Conservation (phyloP, 306 rosid species). For the Rosa multiflora region DNA sequence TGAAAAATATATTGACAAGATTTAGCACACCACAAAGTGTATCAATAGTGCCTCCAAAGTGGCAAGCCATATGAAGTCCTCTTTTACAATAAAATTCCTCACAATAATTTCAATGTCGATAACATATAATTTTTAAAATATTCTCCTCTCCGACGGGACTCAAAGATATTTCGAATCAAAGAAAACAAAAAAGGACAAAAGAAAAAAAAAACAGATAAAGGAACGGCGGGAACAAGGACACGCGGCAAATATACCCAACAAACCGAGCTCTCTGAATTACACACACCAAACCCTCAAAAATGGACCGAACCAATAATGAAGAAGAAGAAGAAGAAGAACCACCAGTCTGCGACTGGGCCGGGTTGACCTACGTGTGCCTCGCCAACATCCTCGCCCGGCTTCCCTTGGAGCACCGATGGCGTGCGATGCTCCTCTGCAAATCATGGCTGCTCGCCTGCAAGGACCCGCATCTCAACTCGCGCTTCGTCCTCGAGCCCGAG, state of each 20-base stretch:
- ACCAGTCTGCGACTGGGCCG: constrained; percentile 51
- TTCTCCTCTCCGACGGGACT: no score
- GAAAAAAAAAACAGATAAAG: no score
- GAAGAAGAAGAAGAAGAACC: background rate
- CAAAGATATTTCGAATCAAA: no score
- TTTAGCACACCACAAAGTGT: no score
- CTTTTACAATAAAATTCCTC: no score
- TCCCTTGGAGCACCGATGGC: constrained; percentile 66
- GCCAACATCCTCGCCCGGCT: constrained; percentile 71
- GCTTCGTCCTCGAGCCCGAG: constrained; percentile 60
- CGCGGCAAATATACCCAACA: background rate
- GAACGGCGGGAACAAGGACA: background rate
- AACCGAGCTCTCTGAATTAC: background rate
- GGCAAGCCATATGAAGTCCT: no score
- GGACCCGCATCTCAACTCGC: constrained; percentile 62
- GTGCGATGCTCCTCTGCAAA: constrained; percentile 72
- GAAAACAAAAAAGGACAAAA: no score
- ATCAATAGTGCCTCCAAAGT: no score
- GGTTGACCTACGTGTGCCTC: constrained; percentile 76
- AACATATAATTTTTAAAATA: no score
- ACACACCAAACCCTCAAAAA: background rate
- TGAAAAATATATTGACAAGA: no score
- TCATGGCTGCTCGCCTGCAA: constrained; percentile 65
- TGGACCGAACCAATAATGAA: constrained; percentile 28
- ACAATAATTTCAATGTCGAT: no score